Conservation (phyloP, 208 protist species). For the Angomonas ambiguus region DNA sequence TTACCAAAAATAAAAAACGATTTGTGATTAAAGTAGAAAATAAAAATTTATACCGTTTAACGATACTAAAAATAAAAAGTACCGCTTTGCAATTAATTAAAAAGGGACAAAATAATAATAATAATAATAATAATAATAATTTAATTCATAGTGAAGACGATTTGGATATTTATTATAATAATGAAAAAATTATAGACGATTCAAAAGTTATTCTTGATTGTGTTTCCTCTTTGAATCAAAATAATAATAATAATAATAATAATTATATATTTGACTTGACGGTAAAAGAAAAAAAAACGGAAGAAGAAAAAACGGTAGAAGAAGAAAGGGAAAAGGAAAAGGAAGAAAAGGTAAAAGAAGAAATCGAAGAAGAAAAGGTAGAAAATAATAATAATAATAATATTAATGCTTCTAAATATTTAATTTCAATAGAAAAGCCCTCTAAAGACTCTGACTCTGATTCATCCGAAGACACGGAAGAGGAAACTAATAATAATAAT, state of each 20-base stretch:
- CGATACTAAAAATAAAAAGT: background rate
- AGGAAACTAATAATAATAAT: background rate
- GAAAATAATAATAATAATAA: background rate
- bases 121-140: conserved; percentile 4
- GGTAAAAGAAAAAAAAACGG: background rate
- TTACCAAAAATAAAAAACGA: background rate
- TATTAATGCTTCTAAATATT: no score
- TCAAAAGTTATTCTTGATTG: no score
- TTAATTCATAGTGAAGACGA: no score
- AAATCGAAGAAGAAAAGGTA: background rate
- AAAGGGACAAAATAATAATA: background rate
- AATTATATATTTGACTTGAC: no score
- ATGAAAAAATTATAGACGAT: no score
- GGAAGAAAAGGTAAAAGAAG: background rate
- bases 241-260: no score
- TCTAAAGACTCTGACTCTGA: background rate
- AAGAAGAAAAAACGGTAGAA: background rate
- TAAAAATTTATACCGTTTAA: background rate
- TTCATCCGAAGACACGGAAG: background rate
- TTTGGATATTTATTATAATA: no score
- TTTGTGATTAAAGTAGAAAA: background rate
- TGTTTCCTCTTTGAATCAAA: no score
- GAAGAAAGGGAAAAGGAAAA: background rate
- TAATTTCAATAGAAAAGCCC: no score
- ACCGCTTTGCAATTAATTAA: no score